Evolutionary conservation across 2,329 filamentous ascomycete genomes (phyloP), one percentile per base, ranked within the genome.

Genomic region (Exophiala alcalophila): DNA sequence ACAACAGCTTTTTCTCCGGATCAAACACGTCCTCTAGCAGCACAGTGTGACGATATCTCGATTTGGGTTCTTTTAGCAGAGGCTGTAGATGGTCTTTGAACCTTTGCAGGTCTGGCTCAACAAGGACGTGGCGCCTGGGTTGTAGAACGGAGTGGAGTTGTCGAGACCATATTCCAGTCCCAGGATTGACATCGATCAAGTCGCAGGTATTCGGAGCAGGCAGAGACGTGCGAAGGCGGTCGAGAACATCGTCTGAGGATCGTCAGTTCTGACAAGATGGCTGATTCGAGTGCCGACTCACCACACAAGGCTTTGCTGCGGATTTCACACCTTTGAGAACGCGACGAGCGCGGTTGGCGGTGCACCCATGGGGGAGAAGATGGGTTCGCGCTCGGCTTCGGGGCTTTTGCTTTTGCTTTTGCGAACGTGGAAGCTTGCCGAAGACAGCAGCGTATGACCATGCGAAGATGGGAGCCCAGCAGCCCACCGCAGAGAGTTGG

Each of bases 171-270:
- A 94, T 40, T 6, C 89, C 87, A 1, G 69, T 69, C 10, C 89
- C 89, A 0, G 91, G 91, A 61, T 90, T 87, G 42, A 95, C 70
- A 60, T 97, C 91, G 56, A 98, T 70, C 30, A 97, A 75, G 57
- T 94, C 89, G 65, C 90, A 89, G 40, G 86, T 86, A 35, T 72
- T 69, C 62, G 92, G 83, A 30, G 79, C 76, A 23, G 78, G 68
- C 12, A 97, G 73, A 2, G 80, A 80, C 1, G 77, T 74, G 2
- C 76, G 78, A n/a, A 94, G 67, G 47, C 86, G 86, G 5, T 77
- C 61, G 31, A 94, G 56, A 10, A 85, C 68, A 55, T 91, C 81
- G 58, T 88, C 84, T 69, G 10, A 23, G n/a, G 11, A 6, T 23
- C n/a, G 20, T 49, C 14, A 49, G 56, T 26, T 30, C 19, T 14